Evolutionary conservation across 345 rosid species (phyloP).

Genomic region (Eucalyptus regnans): DNA sequence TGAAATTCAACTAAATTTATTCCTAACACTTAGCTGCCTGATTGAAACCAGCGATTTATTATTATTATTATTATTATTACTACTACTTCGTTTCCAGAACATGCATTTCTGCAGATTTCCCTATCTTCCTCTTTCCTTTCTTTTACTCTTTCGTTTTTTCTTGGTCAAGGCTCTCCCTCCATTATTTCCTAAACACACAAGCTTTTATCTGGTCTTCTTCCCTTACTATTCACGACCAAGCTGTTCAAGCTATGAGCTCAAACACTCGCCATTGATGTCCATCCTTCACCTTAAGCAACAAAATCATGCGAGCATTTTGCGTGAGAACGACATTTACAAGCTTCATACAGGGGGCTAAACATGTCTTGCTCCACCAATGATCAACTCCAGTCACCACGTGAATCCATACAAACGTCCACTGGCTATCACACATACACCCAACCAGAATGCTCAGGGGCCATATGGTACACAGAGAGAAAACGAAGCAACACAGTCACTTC

Average conservation of each 20-base stretch:
- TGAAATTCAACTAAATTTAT: neutral
- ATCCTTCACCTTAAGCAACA: neutral
- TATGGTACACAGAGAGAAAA: neutral
- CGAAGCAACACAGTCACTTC: neutral
- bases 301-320: neutral
- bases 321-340: fast-evolving
- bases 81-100: neutral
- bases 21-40: neutral
- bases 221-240: neutral
- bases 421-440: neutral
- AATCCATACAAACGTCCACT: neutral
- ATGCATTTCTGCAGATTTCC: neutral
- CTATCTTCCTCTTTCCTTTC: neutral
- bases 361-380: neutral
- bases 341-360: neutral
- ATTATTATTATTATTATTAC: too few species aligned
- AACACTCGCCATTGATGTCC: neutral
- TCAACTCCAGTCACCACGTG: neutral
- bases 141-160: too few species aligned
- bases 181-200: neutral
- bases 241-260: neutral
- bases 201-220: neutral
- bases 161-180: neutral
- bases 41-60: neutral
- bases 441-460: fast-evolving